Percentiles rank a stretch among this genome's conserved stretches.
phyloP scores from a whole-genome alignment of 2,329 filamentous ascomycete genomes.

The Cladophialophora immunda region DNA sequence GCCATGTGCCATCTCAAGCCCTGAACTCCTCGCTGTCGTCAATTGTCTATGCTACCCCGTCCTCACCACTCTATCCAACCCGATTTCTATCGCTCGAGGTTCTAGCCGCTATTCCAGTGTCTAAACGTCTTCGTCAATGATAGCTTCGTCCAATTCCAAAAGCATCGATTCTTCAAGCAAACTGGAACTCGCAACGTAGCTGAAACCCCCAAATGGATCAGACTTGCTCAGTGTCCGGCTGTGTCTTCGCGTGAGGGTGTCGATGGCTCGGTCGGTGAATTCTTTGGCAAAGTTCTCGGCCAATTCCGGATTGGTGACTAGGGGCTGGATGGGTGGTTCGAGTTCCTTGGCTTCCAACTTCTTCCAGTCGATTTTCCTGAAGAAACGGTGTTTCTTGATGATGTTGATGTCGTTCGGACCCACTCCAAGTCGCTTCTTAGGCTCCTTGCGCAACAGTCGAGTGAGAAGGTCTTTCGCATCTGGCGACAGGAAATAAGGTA shows the following conservation, averaged over 20 bases:
- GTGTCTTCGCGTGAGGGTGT: constrained; percentile 38
- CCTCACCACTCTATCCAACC: constrained; percentile 16
- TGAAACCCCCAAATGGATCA: constrained; percentile 59
- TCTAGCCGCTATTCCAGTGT: constrained; percentile 2
- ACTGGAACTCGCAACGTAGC: constrained; percentile 58
- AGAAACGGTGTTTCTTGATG: constrained; percentile 94
- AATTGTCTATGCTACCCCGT: not conserved
- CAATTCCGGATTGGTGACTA: constrained; percentile 93
- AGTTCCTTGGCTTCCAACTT: constrained; percentile 82
- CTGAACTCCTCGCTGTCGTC: constrained; percentile 1
- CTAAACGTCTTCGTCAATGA: constrained; percentile 34
- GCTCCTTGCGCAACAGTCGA: constrained; percentile 89
- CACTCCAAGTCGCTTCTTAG: constrained; percentile 84
- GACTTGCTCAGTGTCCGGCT: constrained; percentile 43
- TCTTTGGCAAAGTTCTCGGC: constrained; percentile 96
- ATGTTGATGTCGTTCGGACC: constrained; percentile 87
- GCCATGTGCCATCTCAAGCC: not conserved
- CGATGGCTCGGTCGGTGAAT: constrained; percentile 70
- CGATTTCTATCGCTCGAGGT: not conserved
- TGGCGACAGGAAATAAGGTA: constrained; percentile 89
- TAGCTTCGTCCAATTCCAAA: constrained; percentile 38
- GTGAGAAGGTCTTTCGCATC: constrained; percentile 95
- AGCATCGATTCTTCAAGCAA: constrained; percentile 50
- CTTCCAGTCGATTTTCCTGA: constrained; percentile 95
- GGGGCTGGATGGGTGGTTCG: constrained; percentile 86